These are phyloP conservation scores for Dendrobium nobile DNA, from an alignment of 106 monocot genomes.

Conservation along the genomic window DNA sequence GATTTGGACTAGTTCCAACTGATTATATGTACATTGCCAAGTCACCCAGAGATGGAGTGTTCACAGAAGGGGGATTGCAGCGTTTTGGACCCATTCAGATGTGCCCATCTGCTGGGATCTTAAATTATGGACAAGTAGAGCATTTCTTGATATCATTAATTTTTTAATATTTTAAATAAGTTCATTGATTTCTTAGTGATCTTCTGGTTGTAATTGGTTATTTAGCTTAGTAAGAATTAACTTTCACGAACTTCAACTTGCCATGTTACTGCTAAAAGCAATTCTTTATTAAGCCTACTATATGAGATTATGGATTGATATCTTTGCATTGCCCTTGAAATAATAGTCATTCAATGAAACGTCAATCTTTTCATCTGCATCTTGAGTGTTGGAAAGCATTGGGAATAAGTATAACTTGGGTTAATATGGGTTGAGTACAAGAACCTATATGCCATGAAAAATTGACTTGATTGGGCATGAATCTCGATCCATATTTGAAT, in stretches of 20 bases:
- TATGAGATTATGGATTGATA: slow-evolving; percentile 2
- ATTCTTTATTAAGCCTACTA: background rate
- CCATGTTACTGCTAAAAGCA: background rate
- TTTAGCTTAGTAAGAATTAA: background rate
- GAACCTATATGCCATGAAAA: no score
- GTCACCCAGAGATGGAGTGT: slow-evolving; percentile 44
- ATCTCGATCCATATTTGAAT: no score
- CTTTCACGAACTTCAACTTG: background rate
- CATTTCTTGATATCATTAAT: background rate
- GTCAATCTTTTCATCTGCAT: background rate
- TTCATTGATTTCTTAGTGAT: background rate
- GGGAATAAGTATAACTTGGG: background rate
- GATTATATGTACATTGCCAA: slow-evolving; percentile 82
- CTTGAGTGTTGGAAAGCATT: background rate
- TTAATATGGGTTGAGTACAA: background rate
- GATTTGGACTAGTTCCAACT: slow-evolving; percentile 65
- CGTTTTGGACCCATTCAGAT: slow-evolving; percentile 69
- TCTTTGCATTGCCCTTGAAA: background rate
- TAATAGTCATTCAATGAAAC: background rate
- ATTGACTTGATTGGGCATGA: no score
- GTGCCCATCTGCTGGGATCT: slow-evolving; percentile 50
- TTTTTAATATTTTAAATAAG: background rate
- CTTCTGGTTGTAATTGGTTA: background rate
- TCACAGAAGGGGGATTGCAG: slow-evolving; percentile 51
- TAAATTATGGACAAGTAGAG: slow-evolving; percentile 68